These are phyloP conservation scores for Tolypocladium endophyticum DNA, from an alignment of 2,329 filamentous ascomycete species.

Conservation along the genomic window DNA sequence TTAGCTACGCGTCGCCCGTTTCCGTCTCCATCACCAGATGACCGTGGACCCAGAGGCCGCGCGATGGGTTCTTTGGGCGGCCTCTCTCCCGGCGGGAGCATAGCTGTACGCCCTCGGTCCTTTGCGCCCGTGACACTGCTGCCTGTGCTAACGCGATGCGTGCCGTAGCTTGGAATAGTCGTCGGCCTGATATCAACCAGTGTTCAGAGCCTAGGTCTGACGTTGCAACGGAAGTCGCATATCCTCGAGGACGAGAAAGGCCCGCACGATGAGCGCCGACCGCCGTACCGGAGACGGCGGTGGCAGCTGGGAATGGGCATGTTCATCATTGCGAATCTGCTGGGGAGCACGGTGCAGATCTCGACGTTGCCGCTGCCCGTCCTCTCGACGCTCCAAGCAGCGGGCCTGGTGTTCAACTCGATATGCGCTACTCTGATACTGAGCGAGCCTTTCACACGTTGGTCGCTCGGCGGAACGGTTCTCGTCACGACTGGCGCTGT, in stretches of 20 bases:
- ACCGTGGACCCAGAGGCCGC: conserved; percentile 28
- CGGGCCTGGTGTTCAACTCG: conserved; percentile 95
- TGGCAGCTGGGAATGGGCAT: conserved; percentile 98
- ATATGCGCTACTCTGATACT: conserved; percentile 92
- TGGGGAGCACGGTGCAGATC: conserved; percentile 95
- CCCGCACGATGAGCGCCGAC: conserved; percentile 64
- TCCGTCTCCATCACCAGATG: conserved; percentile 29
- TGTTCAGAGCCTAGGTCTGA: conserved; percentile 88
- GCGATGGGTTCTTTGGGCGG: conserved; percentile 64
- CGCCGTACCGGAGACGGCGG: conserved; percentile 78
- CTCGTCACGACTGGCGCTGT: conserved; percentile 83
- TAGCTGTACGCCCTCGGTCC: conserved; percentile 49
- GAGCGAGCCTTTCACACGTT: conserved; percentile 85
- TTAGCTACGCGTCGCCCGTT: conserved; percentile 2
- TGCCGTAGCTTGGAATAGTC: conserved; percentile 69
- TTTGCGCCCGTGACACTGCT: neutral
- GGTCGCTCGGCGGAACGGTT: conserved; percentile 82
- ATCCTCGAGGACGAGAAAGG: conserved; percentile 94
- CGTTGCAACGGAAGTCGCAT: conserved; percentile 94
- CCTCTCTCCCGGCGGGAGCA: conserved; percentile 67
- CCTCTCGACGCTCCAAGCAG: conserved; percentile 88
- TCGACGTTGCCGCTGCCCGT: conserved; percentile 91
- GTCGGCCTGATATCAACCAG: conserved; percentile 91
- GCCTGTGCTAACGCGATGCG: conserved; percentile 10
- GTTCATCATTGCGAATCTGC: conserved; percentile 88